Evolutionary conservation across 805 yeast genomes (phyloP).

Genomic region (Candida ascalaphidarum): DNA sequence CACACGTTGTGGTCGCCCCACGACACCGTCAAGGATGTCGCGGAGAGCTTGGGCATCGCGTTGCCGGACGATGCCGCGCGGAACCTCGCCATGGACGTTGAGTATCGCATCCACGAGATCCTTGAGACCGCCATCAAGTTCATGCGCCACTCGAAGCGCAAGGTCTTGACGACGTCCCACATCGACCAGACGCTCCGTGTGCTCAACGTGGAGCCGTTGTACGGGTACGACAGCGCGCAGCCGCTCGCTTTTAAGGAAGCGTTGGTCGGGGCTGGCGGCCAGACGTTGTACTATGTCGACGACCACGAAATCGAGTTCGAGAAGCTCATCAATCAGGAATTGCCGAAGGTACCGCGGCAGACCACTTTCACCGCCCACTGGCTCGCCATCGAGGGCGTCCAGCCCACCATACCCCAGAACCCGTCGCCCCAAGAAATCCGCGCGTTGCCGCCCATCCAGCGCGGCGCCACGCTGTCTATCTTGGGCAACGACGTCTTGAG

Average conservation of each 20-base stretch:
- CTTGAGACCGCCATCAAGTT: conserved; percentile 93
- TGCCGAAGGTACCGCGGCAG: conserved; percentile 91
- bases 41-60: conserved; percentile 80
- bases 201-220: conserved; percentile 88
- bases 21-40: conserved; percentile 94
- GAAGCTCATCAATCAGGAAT: conserved; percentile 82
- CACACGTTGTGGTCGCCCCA: conserved; percentile 96
- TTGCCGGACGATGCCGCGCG: conserved; percentile 90
- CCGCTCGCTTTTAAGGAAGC: conserved; percentile 82
- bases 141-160: conserved; percentile 89
- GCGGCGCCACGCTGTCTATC: conserved; percentile 67
- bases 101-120: conserved; percentile 90
- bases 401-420: conserved; percentile 95
- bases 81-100: conserved; percentile 98
- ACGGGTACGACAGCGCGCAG: conserved; percentile 70
- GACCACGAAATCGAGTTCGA: conserved; percentile 93
- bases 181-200: conserved; percentile 74
- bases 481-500: conserved; percentile 31
- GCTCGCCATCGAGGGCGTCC: conserved; percentile 98
- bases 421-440: conserved; percentile 78
- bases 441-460: conserved; percentile 62
- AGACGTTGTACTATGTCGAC: conserved; percentile 84
- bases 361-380: conserved; percentile 93
- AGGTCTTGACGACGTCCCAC: conserved; percentile 72
- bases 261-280: conserved; percentile 76